Conservation (phyloP, 2,329 filamentous ascomycete species). For the Colletotrichum costaricense region DNA sequence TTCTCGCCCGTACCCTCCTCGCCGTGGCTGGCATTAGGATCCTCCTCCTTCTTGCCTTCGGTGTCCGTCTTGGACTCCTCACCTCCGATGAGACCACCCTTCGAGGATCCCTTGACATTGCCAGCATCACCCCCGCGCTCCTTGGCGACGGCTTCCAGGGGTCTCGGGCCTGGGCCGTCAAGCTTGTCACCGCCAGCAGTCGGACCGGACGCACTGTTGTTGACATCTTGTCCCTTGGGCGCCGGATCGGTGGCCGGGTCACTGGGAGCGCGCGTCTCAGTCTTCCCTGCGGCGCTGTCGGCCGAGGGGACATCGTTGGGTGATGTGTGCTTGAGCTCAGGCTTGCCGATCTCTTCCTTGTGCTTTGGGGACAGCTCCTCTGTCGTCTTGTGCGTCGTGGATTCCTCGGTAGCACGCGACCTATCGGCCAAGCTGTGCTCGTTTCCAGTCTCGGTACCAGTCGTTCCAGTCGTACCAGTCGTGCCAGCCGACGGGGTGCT, state of each 20-base stretch:
- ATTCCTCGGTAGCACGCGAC: background rate
- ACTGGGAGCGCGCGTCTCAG: constrained; percentile 52
- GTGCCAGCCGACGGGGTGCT: background rate
- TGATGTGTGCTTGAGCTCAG: constrained; percentile 36
- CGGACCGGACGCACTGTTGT: constrained; percentile 44
- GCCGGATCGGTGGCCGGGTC: constrained; percentile 48
- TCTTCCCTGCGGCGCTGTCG: constrained; percentile 46
- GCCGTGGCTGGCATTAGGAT: constrained; percentile 18
- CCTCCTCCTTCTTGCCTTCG: constrained; percentile 36
- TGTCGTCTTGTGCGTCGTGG: background rate
- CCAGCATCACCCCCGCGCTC: constrained; percentile 48
- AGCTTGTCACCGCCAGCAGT: constrained; percentile 49
- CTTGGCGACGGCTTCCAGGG: constrained; percentile 50
- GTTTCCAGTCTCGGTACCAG: background rate
- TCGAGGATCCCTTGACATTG: constrained; percentile 20
- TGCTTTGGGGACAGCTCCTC: background rate
- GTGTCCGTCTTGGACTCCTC: constrained; percentile 27
- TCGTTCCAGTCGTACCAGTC: background rate
- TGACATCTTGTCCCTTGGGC: constrained; percentile 49
- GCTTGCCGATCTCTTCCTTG: constrained; percentile 38
- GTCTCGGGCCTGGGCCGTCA: constrained; percentile 56
- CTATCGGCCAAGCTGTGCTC: background rate
- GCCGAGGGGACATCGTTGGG: constrained; percentile 32
- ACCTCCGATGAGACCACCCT: constrained; percentile 31
- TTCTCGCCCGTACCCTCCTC: constrained; percentile 65